Base-by-base conservation (phyloP, 2,329 filamentous ascomycete species). In the Colletotrichum viniferum region DNA sequence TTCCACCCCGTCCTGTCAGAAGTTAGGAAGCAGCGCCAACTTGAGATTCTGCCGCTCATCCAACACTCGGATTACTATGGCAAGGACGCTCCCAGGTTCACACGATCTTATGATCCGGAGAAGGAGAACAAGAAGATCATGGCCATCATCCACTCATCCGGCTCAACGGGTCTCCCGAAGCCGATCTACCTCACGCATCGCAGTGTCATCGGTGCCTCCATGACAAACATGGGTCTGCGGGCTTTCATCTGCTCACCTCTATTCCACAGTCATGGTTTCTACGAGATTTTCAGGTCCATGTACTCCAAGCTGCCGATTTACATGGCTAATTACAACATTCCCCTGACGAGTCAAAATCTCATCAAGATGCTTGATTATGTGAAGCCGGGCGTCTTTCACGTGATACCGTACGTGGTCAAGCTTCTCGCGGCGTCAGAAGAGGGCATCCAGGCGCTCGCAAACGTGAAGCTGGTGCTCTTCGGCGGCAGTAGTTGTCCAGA, bases 101-200 rank as follows among this genome's bases (percentile, higher is more conserved):
- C 48, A 3, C 13, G 52, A 1, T 24, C 61, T 3, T 63, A 55
- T 2, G 52, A 65, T 1, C 52, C 43, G 26, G 30, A 36, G 18
- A 36, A 32, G 12, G 62, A 72, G 38, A 72, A 65, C 24, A 60
- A 21, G n/a, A 58, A 72, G 24, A 61, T 43, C 16, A 30, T 52
- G 12, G 32, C 32, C 30, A 69, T 85, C 3, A 58, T 85, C 4
- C 85, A 86, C 80, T 81, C 52, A 18, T 81, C 79, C 9, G 91
- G 91, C 7, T 91, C 88, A 0, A 92, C 92, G 0, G 91, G 91
- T 0, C 84, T 92, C 0, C 91, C 92, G 0, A 93, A 93, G 75
- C 90, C 91, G 0, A 92, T 93, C 60, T 90, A 86, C 75, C 88
- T 91, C 60, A 90, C 87, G 2, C 89, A 93, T 65, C 79, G 81